phyloP scores from a whole-genome alignment of 2,329 filamentous ascomycete genomes.

The Apiospora phragmitis region DNA sequence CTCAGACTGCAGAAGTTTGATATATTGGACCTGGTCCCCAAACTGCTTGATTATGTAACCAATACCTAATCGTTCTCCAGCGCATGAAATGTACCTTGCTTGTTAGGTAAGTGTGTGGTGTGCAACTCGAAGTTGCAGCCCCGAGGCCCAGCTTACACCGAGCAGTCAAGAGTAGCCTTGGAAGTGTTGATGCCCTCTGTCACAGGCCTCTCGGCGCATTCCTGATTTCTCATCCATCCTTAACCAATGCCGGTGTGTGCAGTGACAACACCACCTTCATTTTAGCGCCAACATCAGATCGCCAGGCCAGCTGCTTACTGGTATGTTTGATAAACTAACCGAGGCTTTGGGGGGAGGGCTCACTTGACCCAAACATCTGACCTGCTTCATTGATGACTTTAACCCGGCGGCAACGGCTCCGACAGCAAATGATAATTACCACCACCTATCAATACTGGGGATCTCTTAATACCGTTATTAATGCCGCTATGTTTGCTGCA shows the following conservation, averaged over 20 bases:
- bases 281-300: background rate
- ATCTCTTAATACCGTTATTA: background rate
- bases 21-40: background rate
- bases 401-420: background rate
- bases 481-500: background rate
- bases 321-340: background rate
- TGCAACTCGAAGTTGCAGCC: conserved; percentile 13
- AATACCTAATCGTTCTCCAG: background rate
- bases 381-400: background rate
- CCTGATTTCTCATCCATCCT: conserved; percentile 1
- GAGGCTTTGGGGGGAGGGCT: background rate
- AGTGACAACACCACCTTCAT: background rate
- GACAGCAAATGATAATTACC: background rate
- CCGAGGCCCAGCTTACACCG: background rate
- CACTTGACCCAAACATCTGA: background rate
- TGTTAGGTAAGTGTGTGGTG: conserved; percentile 10
- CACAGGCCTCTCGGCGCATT: conserved; percentile 2
- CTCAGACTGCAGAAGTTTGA: background rate
- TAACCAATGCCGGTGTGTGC: background rate
- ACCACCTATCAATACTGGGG: background rate
- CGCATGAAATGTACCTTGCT: conserved; percentile 1
- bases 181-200: background rate
- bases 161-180: background rate
- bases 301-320: background rate
- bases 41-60: background rate